Conservation (phyloP, 2,329 filamentous ascomycete species). For the Penicillium aurantiogriseum region DNA sequence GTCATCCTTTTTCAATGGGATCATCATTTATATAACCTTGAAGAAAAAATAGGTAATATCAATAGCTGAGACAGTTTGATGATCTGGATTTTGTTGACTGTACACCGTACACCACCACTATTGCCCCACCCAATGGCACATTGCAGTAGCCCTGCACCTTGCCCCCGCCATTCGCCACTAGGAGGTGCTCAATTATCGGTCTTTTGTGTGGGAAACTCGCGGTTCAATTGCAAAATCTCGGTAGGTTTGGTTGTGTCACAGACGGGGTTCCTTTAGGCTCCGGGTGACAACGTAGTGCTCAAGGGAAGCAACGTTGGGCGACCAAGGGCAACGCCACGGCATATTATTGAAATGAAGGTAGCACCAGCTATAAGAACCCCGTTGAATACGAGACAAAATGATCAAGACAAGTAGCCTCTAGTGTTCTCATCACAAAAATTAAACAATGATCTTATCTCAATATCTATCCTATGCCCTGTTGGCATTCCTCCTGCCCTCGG, state of each 20-base stretch:
- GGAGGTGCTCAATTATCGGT: not conserved
- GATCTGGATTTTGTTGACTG: not conserved
- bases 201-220: not conserved
- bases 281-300: not conserved
- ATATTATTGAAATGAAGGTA: not conserved
- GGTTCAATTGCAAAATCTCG: not conserved
- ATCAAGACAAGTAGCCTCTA: not conserved
- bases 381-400: not conserved
- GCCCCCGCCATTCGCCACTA: constrained; percentile 4
- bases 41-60: not conserved
- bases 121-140: not conserved
- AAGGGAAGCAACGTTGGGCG: constrained; percentile 1
- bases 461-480: not conserved
- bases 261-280: not conserved
- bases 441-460: constrained; percentile 2
- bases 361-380: not conserved
- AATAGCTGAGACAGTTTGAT: not conserved
- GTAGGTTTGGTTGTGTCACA: constrained; percentile 1
- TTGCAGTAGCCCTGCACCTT: constrained; percentile 1
- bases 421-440: not conserved
- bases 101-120: not conserved
- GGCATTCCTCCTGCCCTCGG: constrained; percentile 4
- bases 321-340: not conserved
- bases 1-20: constrained; percentile 1
- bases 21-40: not conserved